A percentile compares a stretch with the other conserved stretches of the same genome.
Evolutionary conservation across 345 rosid genomes (phyloP).

Genomic region (Salix dunnii): DNA sequence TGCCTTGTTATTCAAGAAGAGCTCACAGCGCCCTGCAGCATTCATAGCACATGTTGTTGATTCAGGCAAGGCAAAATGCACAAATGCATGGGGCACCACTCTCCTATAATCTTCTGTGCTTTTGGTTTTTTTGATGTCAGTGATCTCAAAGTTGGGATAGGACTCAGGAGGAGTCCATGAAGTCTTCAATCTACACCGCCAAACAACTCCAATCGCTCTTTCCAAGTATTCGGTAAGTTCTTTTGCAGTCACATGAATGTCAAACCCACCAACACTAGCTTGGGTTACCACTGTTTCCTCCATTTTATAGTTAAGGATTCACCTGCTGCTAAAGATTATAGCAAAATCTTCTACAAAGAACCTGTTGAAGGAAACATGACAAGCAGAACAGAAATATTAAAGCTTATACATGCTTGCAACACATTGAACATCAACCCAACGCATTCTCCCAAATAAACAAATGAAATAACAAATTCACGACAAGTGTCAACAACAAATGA

Average conservation of each 20-base stretch:
- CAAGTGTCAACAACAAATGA: neutral
- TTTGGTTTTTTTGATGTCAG: conserved; percentile 20
- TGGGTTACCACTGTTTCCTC: conserved; percentile 59
- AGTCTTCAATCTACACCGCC: conserved; percentile 77
- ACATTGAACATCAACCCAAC: neutral
- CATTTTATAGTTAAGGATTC: conserved; percentile 11
- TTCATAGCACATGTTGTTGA: conserved; percentile 44
- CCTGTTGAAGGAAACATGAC: neutral
- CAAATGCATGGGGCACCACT: conserved; percentile 85
- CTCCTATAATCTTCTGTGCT: conserved; percentile 39
- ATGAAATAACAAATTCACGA: neutral
- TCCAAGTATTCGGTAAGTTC: conserved; percentile 60
- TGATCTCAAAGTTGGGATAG: conserved; percentile 56
- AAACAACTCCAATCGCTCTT: conserved; percentile 50
- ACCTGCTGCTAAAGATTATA: neutral
- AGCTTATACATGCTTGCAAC: neutral
- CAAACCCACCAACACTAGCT: conserved; percentile 77
- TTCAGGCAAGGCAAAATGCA: conserved; percentile 62
- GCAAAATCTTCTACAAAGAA: neutral
- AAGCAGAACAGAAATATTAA: neutral
- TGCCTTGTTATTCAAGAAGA: conserved; percentile 37
- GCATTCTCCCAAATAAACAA: neutral
- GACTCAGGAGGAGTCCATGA: conserved; percentile 88
- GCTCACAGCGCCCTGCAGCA: conserved; percentile 45
- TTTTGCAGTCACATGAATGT: conserved; percentile 44